Evolutionary conservation across 305 asterid species (phyloP), one percentile per base, ranked within the genome.

Genomic region (Fraxinus latifolia): DNA sequence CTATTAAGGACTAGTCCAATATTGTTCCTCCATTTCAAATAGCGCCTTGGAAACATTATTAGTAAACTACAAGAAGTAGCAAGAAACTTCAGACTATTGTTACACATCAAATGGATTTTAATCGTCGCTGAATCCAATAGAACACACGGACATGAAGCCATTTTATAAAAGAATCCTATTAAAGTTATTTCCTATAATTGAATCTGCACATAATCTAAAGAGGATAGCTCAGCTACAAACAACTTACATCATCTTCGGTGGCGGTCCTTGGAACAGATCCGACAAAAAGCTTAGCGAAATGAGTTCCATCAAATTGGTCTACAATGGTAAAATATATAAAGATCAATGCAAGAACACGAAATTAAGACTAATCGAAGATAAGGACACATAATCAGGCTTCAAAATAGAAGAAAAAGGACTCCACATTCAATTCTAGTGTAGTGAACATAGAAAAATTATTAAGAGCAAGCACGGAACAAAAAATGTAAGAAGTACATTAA

Each of bases 221-320:
- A 1, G 21, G 12, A 77, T 44, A 70, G 81, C 42, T 76, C 47
- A 25, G 47, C 47, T 37, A 53, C 42, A 81, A 78, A 71, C 77
- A 82, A 89, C 97, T 91, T 88, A 95, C 99, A 83, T 95, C 98
- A 53, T 91, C 92, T 83, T 95, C 99, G 7, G 93, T 92, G 74
- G 90, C 92, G 3, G 95, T 90, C 91, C 97, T 88, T 9, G 99
- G 99, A 80, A 95, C 98, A 81, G 99, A 95, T 80, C 99, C 99
- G 74, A 95, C 96, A 86, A 95, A 95, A 53, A 95, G 97, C 87
- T 95, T 95, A 58, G 95, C 95, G 82, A 91, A 92, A 82, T 86
- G 84, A 79, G 88, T 88, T 85, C 94, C 95, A 79, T 91, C 95
- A 79, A 81, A 47, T 80, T 86, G 90, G 37, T 95, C 99, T 92